Evolutionary conservation across 345 rosid species (phyloP), one percentile per base, ranked within the genome.

Genomic region (Draba incana): DNA sequence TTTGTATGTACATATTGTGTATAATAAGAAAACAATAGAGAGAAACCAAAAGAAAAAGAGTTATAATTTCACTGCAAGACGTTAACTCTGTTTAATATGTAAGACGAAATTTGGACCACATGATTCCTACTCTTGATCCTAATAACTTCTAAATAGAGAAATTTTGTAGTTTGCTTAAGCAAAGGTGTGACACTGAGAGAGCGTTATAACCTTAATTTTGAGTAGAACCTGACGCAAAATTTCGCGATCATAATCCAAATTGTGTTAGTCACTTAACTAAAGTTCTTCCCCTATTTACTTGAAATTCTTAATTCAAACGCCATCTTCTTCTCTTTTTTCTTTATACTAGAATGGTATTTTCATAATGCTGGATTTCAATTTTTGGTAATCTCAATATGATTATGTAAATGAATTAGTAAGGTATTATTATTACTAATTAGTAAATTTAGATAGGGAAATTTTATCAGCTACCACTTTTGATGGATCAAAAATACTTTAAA

Each of bases 91-190:
- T 64, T 47, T 70, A 20, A 16, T 62, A 49, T 50, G 59, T 41
- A 50, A 46, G 33, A 71, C 42, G 28, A 55, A 41, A 0, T 63
- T 12, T 63, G 23, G 64, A 71, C 69, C 49, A 33, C 49, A 53
- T 38, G 25, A 33, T 23, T 43, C 37, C 35, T 10, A 20, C 30
- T 30, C 3, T 2, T 15, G 24, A 30, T 61, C 39, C 53, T 60
- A 51, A 20, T 10, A 28, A 43, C 54, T 61, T 61, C n/a, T 31
- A 35, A 23, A 23, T 20, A 7, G 12, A 65, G 39, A 41, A 14
- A 38, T 28, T 8, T n/a, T n/a, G n/a, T n/a, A n/a, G n/a, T n/a
- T n/a, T n/a, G n/a, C n/a, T n/a, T n/a, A n/a, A n/a, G 66, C 58
- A 33, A 13, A 51, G 6, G 35, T 35, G 39, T 11, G 15, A 2